Evolutionary conservation across 2,329 filamentous ascomycete genomes (phyloP), one percentile per base, ranked within the genome.

Genomic region (Teratosphaeria epicoccoides): DNA sequence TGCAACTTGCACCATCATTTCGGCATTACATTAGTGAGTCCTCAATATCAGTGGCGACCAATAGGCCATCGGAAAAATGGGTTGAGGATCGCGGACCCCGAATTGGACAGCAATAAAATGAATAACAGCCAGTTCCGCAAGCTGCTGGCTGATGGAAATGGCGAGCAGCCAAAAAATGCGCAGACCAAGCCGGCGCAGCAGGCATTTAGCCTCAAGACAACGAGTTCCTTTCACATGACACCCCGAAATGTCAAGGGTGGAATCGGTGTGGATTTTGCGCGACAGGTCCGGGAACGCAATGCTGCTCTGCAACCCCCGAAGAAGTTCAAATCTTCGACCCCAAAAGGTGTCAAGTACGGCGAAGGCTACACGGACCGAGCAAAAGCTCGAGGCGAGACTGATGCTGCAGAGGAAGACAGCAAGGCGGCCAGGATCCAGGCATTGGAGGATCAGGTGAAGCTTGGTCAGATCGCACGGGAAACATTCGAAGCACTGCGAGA

Each of bases 41-140:
- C 12, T 6, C 9, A 28, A 28, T 3, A 28, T 12, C 12, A 12
- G 9, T 28, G 9, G 26, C 26, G 6, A 28, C n/a, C n/a, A n/a
- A n/a, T n/a, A n/a, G 26, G 2, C 6, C 26, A 7, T 6, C 14
- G 6, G 33, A 9, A 1, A 9, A 1, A 22, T 20, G 33, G n/a
- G 33, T 17, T 40, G 6, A 4, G 17, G n/a, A 40, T 17, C 1
- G 6, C 4, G 23, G 2, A 11, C 17, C 22, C 10, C 4, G 44
- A 12, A n/a, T 24, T 11, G n/a, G n/a, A 24, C 24, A 6, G 23
- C 37, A n/a, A 57, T 43, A 5, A 97, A 5, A 97, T 98, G 93
- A 95, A 97, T 68, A 97, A 97, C 76, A 82, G 89, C 43, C 88
- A 96, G 63, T 98, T 98, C 64, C 85, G 93, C 50, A 85, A 85